phyloP scores from a whole-genome alignment of 2,329 filamentous ascomycete species.

The Pseudogymnoascus sp. region DNA sequence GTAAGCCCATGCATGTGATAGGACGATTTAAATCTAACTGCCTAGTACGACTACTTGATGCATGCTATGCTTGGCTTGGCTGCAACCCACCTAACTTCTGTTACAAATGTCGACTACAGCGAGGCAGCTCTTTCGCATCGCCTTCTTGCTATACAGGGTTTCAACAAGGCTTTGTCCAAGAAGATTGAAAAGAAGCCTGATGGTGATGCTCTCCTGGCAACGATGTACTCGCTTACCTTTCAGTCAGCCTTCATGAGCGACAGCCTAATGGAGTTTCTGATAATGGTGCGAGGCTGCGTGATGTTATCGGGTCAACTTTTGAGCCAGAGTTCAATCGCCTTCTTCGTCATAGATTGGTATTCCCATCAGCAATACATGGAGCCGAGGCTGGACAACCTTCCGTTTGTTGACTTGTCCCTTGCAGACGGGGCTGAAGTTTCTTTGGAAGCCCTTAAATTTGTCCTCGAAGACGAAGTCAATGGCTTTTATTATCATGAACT shows the following conservation, averaged over 20 bases:
- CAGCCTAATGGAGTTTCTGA: constrained; percentile 53
- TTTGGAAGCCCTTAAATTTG: constrained; percentile 35
- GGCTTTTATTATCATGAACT: constrained; percentile 39
- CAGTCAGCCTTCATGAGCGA: constrained; percentile 51
- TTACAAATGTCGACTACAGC: constrained; percentile 26
- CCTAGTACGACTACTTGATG: constrained; percentile 58
- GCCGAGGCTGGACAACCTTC: constrained; percentile 39
- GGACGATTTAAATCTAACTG: constrained; percentile 5
- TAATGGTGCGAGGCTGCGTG: constrained; percentile 49
- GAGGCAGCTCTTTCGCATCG: constrained; percentile 54
- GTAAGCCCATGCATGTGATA: constrained; percentile 19
- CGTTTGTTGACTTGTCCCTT: constrained; percentile 39
- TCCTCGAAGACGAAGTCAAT: constrained; percentile 37
- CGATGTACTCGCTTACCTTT: constrained; percentile 51
- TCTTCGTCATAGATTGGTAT: constrained; percentile 38
- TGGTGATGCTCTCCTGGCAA: constrained; percentile 50
- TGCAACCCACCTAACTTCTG: constrained; percentile 55
- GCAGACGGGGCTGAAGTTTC: constrained; percentile 39
- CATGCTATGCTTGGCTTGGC: constrained; percentile 61
- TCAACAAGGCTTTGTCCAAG: constrained; percentile 46
- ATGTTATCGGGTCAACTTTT: constrained; percentile 48
- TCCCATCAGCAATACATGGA: constrained; percentile 35
- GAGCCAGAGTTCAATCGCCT: constrained; percentile 41
- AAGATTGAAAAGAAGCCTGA: constrained; percentile 39
- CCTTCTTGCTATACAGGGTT: constrained; percentile 54